Evolutionary conservation across 2,329 filamentous ascomycete species (phyloP), one percentile per base, ranked within the genome.

Genomic region (Fusarium buxicola): DNA sequence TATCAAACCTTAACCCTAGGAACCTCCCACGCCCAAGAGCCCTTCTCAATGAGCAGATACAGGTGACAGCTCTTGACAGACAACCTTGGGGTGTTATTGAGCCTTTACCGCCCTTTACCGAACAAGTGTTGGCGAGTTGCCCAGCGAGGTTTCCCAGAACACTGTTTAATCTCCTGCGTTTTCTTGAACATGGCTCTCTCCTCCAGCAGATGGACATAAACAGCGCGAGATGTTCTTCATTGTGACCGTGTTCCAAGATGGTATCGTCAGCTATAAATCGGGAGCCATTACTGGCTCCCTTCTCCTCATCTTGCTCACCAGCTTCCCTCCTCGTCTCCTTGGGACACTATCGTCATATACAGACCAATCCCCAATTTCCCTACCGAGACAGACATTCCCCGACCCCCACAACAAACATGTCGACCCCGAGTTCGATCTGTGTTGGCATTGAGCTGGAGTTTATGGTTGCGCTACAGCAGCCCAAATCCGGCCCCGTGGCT

Each of bases 391-490:
- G 44, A 31, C 24, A 11, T 13, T 21, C 16, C 21, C 28, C 30
- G 30, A 31, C 18, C 28, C 35, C 11, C 3, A 36, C 27, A n/a
- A 21, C 35, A 34, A 36, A 11, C 16, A 58, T 69, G 65, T 2
- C 27, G 18, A 31, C 30, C 13, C 53, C 49, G 13, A 8, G 43
- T 10, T 63, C 63, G 5, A 40, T 70, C 36, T 63, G 53, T 7
- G 30, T 72, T 12, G 71, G 71, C 9, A 48, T 73, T 21, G 71
- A 73, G 63, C 40, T 73, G 18, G 71, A 73, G 49, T 72, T 72
- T 32, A 56, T 73, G 44, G 61, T 70, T 34, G 63, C 66, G 27
- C 57, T 70, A 24, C 58, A 60, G 45, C 35, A 40, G 11, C 16
- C 36, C 21, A 31, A 51, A 25, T 47, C 60, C 38, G 39, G 49